Conservation (phyloP, 2,329 filamentous ascomycete genomes). For the Colletotrichum camelliae region DNA sequence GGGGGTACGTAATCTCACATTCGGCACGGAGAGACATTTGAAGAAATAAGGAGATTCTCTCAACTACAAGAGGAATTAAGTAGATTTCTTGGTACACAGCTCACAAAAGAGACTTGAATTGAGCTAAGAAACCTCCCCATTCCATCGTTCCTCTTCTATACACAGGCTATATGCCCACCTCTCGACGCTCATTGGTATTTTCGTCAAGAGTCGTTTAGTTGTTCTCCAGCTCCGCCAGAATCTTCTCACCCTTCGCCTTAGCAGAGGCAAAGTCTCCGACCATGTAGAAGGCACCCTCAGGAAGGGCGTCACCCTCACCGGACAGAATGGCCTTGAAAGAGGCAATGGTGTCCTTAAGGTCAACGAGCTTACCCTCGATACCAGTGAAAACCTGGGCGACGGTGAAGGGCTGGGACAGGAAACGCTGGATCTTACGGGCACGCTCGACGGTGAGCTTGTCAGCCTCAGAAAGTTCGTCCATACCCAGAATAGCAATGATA, state of each 20-base stretch:
- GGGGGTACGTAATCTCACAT: neutral
- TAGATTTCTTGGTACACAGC: conserved; percentile 66
- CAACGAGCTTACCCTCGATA: conserved; percentile 96
- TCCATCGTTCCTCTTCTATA: conserved; percentile 63
- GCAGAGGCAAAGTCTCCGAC: conserved; percentile 95
- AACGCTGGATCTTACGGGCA: conserved; percentile 99
- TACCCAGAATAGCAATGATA: conserved; percentile 99
- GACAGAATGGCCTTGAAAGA: conserved; percentile 97
- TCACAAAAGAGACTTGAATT: conserved; percentile 63
- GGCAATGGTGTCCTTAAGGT: conserved; percentile 97
- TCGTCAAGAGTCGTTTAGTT: conserved; percentile 22
- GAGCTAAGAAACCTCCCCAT: conserved; percentile 56
- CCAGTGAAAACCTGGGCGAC: conserved; percentile 82
- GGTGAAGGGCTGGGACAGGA: conserved; percentile 99
- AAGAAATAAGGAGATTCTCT: conserved; percentile 24
- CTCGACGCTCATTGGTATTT: conserved; percentile 23
- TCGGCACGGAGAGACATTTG: neutral
- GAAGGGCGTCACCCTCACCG: conserved; percentile 94
- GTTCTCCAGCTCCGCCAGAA: conserved; percentile 89
- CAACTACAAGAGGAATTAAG: conserved; percentile 51
- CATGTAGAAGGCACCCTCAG: conserved; percentile 97
- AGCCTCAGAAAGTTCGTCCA: conserved; percentile 99
- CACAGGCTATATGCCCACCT: conserved; percentile 57
- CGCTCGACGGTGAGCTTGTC: conserved; percentile 99
- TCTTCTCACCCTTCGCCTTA: conserved; percentile 98